phyloP scores from a whole-genome alignment of 768 basidiomycete genomes.

The Candolleomyces aberdarensis region DNA sequence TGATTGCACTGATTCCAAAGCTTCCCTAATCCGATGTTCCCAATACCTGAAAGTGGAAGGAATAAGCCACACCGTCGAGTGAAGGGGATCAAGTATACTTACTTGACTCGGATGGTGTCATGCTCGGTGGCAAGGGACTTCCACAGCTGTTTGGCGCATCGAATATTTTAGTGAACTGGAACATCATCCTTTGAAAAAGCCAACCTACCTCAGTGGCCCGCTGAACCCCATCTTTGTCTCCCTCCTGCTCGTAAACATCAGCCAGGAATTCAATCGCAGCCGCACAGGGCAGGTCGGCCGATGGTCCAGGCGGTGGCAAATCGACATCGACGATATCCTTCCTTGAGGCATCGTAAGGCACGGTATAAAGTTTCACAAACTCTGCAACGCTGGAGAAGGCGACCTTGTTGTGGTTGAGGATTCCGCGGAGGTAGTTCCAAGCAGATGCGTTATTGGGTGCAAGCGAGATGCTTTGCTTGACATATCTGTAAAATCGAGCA shows the following conservation, averaged over 20 bases:
- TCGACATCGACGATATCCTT: conserved; percentile 66
- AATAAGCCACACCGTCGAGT: background rate
- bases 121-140: conserved; percentile 62
- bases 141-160: conserved; percentile 51
- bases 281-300: conserved; percentile 72
- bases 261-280: conserved; percentile 86
- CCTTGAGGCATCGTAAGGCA: conserved; percentile 21
- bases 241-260: conserved; percentile 63
- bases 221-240: conserved; percentile 37
- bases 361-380: conserved; percentile 68
- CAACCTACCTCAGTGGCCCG: conserved; percentile 48
- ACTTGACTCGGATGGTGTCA: conserved; percentile 80
- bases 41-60: conserved; percentile 56
- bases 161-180: background rate
- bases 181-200: background rate
- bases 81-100: conserved; percentile 7
- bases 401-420: conserved; percentile 59
- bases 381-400: conserved; percentile 53
- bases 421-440: conserved; percentile 94
- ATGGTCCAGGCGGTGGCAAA: conserved; percentile 61
- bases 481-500: conserved; percentile 47
- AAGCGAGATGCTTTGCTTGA: conserved; percentile 77
- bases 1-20: conserved; percentile 18
- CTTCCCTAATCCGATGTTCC: conserved; percentile 68
- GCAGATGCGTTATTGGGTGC: conserved; percentile 93